Conservation (phyloP, 2,329 filamentous ascomycete genomes). For the Pseudopyricularia cyperi region DNA sequence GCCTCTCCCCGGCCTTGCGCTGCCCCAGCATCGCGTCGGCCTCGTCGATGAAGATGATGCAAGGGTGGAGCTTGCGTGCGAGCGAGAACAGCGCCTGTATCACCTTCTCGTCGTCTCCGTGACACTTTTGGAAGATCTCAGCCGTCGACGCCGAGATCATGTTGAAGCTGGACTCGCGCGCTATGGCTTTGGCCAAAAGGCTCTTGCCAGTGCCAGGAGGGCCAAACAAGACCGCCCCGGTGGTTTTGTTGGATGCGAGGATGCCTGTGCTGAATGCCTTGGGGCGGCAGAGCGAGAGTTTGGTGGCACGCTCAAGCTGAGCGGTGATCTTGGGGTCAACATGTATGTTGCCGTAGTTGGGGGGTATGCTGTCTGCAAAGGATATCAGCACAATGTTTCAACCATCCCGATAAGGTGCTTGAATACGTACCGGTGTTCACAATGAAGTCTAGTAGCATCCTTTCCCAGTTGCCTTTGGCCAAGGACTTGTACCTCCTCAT, state of each 20-base stretch:
- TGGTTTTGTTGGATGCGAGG: constrained; percentile 8
- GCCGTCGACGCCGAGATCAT: constrained; percentile 12
- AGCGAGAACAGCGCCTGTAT: constrained; percentile 15
- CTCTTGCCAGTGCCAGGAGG: constrained; percentile 18
- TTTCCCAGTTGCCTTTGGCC: background rate
- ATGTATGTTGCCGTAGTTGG: background rate
- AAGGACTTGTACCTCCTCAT: background rate
- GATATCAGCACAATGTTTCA: background rate
- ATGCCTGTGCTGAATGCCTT: constrained; percentile 9
- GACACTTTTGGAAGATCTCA: constrained; percentile 6
- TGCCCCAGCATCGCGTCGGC: constrained; percentile 9
- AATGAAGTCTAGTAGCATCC: background rate
- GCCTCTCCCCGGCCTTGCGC: background rate
- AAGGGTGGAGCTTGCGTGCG: constrained; percentile 11
- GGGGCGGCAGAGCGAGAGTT: background rate
- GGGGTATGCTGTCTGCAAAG: background rate
- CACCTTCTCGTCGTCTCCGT: constrained; percentile 14
- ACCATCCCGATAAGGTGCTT: background rate
- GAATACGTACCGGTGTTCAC: background rate
- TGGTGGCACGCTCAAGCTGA: background rate
- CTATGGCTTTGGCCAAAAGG: constrained; percentile 11
- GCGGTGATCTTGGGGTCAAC: background rate
- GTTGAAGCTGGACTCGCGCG: constrained; percentile 7
- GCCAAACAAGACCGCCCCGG: constrained; percentile 14
- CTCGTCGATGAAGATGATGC: constrained; percentile 17